Conservation (phyloP, 352 stramenopile genomes). For the Aphanomyces stellatus region DNA sequence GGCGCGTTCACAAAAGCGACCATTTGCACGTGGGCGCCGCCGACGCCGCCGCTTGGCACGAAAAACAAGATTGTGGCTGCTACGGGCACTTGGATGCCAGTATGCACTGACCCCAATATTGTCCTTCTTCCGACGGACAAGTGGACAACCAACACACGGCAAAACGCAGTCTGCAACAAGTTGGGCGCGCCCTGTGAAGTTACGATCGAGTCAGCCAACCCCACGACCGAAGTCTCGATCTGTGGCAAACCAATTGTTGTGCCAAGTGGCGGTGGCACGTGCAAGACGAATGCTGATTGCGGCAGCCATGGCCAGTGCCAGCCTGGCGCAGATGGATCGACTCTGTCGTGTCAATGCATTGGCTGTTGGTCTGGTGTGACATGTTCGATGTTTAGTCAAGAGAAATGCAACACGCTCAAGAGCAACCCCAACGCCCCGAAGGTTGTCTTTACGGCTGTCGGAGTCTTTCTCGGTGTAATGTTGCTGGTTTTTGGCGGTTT, state of each 20-base stretch:
- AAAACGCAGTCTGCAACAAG: conserved; percentile 65
- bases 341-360: conserved; percentile 51
- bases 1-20: conserved; percentile 40
- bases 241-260: conserved; percentile 57
- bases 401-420: conserved; percentile 47
- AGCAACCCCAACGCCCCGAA: conserved; percentile 53
- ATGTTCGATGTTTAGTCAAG: conserved; percentile 71
- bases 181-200: conserved; percentile 49
- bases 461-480: conserved; percentile 64
- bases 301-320: conserved; percentile 68
- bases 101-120: conserved; percentile 33
- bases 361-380: conserved; percentile 69
- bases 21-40: conserved; percentile 58
- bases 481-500: conserved; percentile 65
- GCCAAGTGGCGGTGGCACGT: conserved; percentile 50
- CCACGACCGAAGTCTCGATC: conserved; percentile 69
- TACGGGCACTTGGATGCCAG: conserved; percentile 52
- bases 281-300: conserved; percentile 53
- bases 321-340: conserved; percentile 36
- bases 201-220: conserved; percentile 29
- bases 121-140: conserved; percentile 53
- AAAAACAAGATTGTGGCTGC: conserved; percentile 49
- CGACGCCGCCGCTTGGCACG: conserved; percentile 21
- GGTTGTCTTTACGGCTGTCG: conserved; percentile 63
- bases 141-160: conserved; percentile 64